A percentile compares a stretch with the other conserved stretches of the same genome.
phyloP scores from a whole-genome alignment of 495 filamentous ascomycete species.

The Saxophila tyrrhenica region DNA sequence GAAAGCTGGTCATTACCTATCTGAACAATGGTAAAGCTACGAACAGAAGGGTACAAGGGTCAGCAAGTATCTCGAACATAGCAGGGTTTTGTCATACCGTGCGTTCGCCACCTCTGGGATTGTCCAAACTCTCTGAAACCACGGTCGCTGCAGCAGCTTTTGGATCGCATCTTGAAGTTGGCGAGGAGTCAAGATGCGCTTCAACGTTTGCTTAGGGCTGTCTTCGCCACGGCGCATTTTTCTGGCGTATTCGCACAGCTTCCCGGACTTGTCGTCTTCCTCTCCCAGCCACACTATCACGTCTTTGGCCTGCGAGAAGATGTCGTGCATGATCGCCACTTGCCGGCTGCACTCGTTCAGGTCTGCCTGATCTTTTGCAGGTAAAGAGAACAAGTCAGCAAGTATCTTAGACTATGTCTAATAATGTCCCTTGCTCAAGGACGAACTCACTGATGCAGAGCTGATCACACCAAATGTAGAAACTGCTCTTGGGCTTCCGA shows the following conservation, averaged over 20 bases:
- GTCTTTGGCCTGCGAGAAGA: constrained; percentile 13
- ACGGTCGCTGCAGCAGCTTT: constrained; percentile 9
- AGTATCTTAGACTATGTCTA: too few species aligned
- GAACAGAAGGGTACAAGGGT: too few species aligned
- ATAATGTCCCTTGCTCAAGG: too few species aligned
- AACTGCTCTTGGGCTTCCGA: neutral
- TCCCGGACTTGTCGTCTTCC: constrained; percentile 6
- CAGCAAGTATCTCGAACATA: too few species aligned
- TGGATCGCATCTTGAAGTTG: constrained; percentile 14
- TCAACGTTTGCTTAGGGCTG: neutral
- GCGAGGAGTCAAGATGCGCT: constrained; percentile 5
- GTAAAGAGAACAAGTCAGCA: too few species aligned
- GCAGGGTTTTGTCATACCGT: too few species aligned
- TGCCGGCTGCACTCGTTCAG: constrained; percentile 15
- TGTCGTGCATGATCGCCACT: constrained; percentile 23
- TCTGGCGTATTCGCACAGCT: constrained; percentile 12
- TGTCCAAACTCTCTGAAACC: constrained; percentile 5
- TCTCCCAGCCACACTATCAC: constrained; percentile 14
- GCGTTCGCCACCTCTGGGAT: constrained; percentile 13
- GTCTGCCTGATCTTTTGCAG: constrained; percentile 25
- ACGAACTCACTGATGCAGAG: too few species aligned
- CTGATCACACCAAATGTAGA: constrained; percentile 22
- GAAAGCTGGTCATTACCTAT: constrained; percentile 3
- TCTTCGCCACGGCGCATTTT: constrained; percentile 11
- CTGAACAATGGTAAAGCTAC: constrained; percentile 2